Evolutionary conservation across 345 rosid species (phyloP), one percentile per base, ranked within the genome.

Genomic region (Anastatica hierochuntica): DNA sequence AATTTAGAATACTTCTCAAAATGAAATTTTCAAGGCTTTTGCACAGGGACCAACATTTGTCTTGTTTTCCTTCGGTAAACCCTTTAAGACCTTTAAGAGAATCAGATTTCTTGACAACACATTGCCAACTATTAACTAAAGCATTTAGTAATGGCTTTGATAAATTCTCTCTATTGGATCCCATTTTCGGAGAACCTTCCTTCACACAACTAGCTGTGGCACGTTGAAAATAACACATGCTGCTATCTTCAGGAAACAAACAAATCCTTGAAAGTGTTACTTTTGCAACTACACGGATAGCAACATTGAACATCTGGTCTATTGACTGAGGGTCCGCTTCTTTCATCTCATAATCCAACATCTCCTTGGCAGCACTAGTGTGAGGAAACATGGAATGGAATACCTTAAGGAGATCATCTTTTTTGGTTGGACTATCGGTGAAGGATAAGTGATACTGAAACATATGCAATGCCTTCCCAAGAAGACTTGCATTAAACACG

Each of bases 391-490:
- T 40, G 59, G 79, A 79, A 56, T 76, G 54, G 52, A 68, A 77
- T 53, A 92, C 71, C 69, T 81, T 68, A 58, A 77, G 40, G 47
- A 76, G 69, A 68, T 68, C 71, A 46, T 75, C 71, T 59, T 34
- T 48, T 64, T 74, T 70, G 58, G 77, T 43, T 11, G 74, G 48
- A 55, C 70, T 68, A 53, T 77, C 78, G 41, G 56, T 65, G 31
- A 76, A 73, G 63, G 67, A 45, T 58, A 81, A 76, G 68, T 84
- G 84, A 48, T 49, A 66, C 44, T 53, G 75, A 58, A 92, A 71
- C 95, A 88, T 73, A 29, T 40, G 60, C 53, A 85, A 58, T 36
- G 94, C 79, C 74, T 79, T 81, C 42, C 87, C 86, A 59, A 88
- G 86, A 67, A 74, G 72, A 71, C 90, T 87, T 42, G 58, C 72